Conservation (phyloP, 176 grass and related monocot genomes). For the Triticum monococcum region DNA sequence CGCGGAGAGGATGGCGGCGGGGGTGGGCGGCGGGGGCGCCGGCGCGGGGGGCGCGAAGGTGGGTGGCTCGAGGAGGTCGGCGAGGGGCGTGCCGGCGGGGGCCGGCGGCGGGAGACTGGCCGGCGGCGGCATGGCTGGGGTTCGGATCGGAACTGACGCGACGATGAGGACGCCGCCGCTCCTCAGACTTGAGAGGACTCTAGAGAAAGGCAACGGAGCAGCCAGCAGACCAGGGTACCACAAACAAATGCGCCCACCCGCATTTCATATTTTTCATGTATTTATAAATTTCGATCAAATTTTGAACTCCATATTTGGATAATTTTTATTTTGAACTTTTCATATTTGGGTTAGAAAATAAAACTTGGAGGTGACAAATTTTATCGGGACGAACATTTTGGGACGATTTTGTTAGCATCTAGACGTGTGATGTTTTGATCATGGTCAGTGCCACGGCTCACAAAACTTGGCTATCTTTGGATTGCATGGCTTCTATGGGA, state of each 20-base stretch:
- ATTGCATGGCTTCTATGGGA: no score
- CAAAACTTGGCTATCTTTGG: no score
- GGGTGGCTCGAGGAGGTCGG: constrained; percentile 46
- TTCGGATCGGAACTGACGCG: background rate
- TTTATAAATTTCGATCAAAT: background rate
- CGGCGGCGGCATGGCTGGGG: constrained; percentile 34
- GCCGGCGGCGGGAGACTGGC: background rate
- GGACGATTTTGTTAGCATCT: no score
- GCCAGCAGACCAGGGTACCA: background rate
- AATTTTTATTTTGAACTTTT: background rate
- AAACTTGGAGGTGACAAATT: no score
- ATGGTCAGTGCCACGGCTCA: no score
- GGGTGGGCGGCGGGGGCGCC: background rate
- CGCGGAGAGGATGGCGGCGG: constrained; percentile 50
- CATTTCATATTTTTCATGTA: background rate
- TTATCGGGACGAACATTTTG: no score
- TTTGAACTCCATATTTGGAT: background rate
- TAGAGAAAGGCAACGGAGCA: background rate
- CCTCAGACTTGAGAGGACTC: background rate
- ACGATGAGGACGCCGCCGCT: background rate
- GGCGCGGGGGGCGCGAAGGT: constrained; percentile 38
- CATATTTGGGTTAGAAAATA: no score
- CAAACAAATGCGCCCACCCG: background rate
- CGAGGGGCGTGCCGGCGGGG: background rate
- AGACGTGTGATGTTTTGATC: no score